phyloP scores from a whole-genome alignment of 179 eudicot species.

The Spergularia azorica region DNA sequence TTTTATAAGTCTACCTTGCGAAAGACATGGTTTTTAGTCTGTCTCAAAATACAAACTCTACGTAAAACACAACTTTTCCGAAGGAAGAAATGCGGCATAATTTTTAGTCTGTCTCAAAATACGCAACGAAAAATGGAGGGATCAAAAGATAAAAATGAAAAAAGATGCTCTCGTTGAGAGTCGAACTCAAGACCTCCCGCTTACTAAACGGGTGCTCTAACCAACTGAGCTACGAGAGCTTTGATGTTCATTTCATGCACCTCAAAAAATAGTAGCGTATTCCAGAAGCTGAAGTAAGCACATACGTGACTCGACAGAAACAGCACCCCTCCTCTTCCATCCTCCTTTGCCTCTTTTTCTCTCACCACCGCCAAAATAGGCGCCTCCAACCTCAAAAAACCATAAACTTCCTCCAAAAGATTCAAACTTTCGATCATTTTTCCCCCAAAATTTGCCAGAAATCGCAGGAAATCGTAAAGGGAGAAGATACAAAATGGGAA shows the following conservation, averaged over 20 bases:
- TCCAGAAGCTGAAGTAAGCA: neutral
- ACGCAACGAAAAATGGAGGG: too few relatives aligned
- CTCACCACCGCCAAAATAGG: neutral
- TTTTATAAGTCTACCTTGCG: too few relatives aligned
- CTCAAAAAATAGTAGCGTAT: too few relatives aligned
- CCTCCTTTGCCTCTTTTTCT: too few relatives aligned
- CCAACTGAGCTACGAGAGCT: constrained; percentile 16
- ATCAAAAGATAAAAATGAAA: too few relatives aligned
- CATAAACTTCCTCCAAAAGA: neutral
- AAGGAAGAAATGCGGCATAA: too few relatives aligned
- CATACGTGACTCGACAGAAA: neutral
- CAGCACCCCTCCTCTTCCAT: too few relatives aligned
- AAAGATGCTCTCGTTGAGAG: constrained; percentile 6
- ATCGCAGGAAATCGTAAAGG: neutral
- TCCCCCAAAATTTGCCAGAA: neutral
- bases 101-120: too few relatives aligned
- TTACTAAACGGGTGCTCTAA: constrained; percentile 9
- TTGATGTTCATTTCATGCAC: neutral
- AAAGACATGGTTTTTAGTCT: too few relatives aligned
- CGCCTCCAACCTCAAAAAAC: neutral
- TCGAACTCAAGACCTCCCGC: constrained; percentile 19
- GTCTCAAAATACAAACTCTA: too few relatives aligned
- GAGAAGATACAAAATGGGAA: constrained; percentile 50
- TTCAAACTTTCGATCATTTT: neutral
- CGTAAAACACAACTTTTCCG: too few relatives aligned